These are phyloP conservation scores for Pulveroboletus sp. DNA, from an alignment of 768 basidiomycete genomes.

Conservation along the genomic window DNA sequence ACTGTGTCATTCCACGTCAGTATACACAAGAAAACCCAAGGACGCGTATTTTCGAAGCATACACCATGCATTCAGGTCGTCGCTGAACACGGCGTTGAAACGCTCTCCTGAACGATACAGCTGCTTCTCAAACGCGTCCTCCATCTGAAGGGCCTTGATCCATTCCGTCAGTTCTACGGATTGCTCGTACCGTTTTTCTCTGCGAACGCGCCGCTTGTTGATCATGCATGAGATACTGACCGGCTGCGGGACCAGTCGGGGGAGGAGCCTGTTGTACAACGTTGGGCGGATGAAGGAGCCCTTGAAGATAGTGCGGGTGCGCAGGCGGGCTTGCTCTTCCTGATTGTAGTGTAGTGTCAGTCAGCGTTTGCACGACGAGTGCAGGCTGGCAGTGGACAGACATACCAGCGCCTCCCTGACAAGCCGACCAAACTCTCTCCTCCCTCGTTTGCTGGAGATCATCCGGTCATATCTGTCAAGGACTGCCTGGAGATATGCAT, in stretches of 20 bases:
- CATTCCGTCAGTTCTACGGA: conserved; percentile 31
- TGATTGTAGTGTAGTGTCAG: conserved; percentile 23
- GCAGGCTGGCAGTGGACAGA: background rate
- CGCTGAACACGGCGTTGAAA: conserved; percentile 26
- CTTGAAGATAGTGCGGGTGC: conserved; percentile 63
- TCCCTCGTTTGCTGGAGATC: conserved; percentile 47
- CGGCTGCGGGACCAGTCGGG: conserved; percentile 79
- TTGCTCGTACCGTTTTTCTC: conserved; percentile 42
- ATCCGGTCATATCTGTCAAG: conserved; percentile 56
- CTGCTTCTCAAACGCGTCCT: conserved; percentile 37
- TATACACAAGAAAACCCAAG: background rate
- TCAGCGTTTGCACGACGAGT: background rate
- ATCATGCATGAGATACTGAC: conserved; percentile 68
- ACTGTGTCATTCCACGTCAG: conserved; percentile 26
- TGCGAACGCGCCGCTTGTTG: conserved; percentile 37
- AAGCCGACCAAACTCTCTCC: conserved; percentile 43
- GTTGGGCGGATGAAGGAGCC: conserved; percentile 66
- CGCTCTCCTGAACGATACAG: conserved; percentile 16
- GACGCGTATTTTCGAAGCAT: background rate
- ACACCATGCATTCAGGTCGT: conserved; percentile 19
- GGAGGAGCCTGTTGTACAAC: conserved; percentile 63
- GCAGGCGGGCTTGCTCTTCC: conserved; percentile 53
- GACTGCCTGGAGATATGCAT: conserved; percentile 40
- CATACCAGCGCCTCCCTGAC: conserved; percentile 51
- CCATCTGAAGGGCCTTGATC: conserved; percentile 32